phyloP scores from a whole-genome alignment of 2,329 filamentous ascomycete genomes.

The Lojkania enalia region DNA sequence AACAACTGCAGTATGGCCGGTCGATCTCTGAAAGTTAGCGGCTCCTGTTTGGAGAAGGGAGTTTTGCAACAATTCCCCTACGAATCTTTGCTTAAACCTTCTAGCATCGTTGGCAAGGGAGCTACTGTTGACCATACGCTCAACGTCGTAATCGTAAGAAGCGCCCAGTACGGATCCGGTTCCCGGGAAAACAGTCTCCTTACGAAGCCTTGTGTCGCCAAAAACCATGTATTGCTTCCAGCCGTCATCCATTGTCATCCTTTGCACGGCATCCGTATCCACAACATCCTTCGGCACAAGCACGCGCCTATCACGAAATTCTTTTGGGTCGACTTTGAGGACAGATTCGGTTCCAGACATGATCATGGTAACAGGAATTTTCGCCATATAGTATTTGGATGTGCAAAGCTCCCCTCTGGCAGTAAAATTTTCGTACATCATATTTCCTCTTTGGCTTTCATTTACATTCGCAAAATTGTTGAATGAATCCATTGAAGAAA shows the following conservation, averaged over 20 bases:
- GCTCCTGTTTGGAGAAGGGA: slow-evolving; percentile 1
- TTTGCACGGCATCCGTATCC: background rate
- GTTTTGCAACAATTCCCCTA: slow-evolving; percentile 3
- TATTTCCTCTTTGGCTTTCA: background rate
- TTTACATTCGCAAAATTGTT: too few species aligned
- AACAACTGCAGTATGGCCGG: slow-evolving; percentile 9
- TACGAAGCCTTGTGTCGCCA: background rate
- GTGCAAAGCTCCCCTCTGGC: background rate
- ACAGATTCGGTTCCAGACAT: background rate
- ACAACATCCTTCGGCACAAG: background rate
- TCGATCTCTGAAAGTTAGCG: background rate
- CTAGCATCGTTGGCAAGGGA: background rate
- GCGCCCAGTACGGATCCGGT: background rate
- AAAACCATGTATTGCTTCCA: background rate
- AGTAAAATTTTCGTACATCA: background rate
- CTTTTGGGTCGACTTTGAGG: background rate
- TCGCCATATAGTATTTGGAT: slow-evolving; percentile 1
- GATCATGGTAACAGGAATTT: background rate
- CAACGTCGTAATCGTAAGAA: background rate
- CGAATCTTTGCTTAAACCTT: background rate
- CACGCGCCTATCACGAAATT: background rate
- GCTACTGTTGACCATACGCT: background rate
- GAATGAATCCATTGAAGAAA: background rate
- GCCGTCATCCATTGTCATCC: background rate
- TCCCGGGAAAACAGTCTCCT: background rate